Evolutionary conservation across 139 green algal genomes (phyloP), one percentile per base, ranked within the genome.

Genomic region (Yamagishiella unicocca): DNA sequence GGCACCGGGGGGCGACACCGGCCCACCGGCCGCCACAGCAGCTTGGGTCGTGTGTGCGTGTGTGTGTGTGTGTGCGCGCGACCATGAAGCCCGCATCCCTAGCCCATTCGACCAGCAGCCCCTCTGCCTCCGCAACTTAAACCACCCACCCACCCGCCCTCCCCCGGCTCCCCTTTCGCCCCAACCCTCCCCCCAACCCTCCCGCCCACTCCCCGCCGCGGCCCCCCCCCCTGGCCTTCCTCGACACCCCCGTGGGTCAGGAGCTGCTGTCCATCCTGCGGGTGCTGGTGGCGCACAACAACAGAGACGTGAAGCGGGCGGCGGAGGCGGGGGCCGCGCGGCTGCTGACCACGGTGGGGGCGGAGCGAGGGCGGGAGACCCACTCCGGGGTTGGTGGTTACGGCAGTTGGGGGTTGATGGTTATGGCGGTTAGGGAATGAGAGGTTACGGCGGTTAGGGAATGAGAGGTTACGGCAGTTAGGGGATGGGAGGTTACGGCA

Each of bases 311-410:
- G 9, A 22, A 27, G 35, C 19, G 53, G 35, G 76, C 10, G 76
- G 76, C 76, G 53, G 76, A 71, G 53, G 54, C 9, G 37, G 35
- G 53, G 22, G 76, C 37, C 35, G 43, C 54, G 35, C 9, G 24
- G 76, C 54, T 83, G 50, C 25, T 83, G 55, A 24, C 29, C 35
- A 35, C 6, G 54, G 76, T 83, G 76, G 37, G 43, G 29, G 67
- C 7, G 37, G 19, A 21, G 67, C 7, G 8, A 37, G 10, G 19
- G 12, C 31, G 31, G 29, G n/a, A n/a, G n/a, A n/a, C n/a, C n/a
- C n/a, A n/a, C n/a, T n/a, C n/a, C 35, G 67, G 5, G 67, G 6
- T 4, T 29, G 67, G 8, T 25, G 67, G 67, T 5, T 50, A 21
- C 37, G 37, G 17, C 19, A 37, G 37, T 22, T 62, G 71, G 9